Base-by-base conservation (phyloP, 2,329 filamentous ascomycete species). In the Basipetospora sp. region DNA sequence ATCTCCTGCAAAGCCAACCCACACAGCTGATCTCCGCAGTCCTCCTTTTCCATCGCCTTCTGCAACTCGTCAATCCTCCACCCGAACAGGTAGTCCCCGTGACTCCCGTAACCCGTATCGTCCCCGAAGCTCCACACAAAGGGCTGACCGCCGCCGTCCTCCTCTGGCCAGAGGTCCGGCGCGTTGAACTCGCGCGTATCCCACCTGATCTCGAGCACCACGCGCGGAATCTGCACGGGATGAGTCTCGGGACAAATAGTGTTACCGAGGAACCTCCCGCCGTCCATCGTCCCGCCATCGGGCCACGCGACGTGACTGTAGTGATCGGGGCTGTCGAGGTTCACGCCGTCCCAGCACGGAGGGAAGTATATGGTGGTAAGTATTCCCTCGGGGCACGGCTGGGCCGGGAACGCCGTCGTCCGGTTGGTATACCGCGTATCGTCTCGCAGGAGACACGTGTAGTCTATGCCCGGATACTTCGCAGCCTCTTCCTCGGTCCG, bases 301-400 rank as follows among this genome's bases (percentile, higher is more conserved):
- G 42, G 44, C 36, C 48, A 58, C 47, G 61, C 53, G 55, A 53
- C 60, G 45, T 77, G 74, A 36, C 55, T 67, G 46, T 64, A 65
- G 52, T 76, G 70, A 50, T 74, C 59, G 1, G 56, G 33, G 5
- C 62, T 62, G 47, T 71, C 67, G 34, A 65, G 43, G 42, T 67
- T 59, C 25, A 56, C 55, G 28, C 70, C 70, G 26, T 74, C 60
- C 69, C 70, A 73, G 56, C 69, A 74, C 53, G 56, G 53, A 4
- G 60, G 59, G 54, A 67, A 68, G 51, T 67, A 64, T 49, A 67
- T 62, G 10, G 63, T 67, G 48, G 67, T 64, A 43, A 64, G 59
- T 54, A 68, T 67, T 57, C 67, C 65, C 55, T 66, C 65, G 57
- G 64, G 67, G 40, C 47, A 55, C 42, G 59, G 53, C 40, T 57